phyloP scores from a whole-genome alignment of 78 protist genomes.

The Ministeria vibrans region DNA sequence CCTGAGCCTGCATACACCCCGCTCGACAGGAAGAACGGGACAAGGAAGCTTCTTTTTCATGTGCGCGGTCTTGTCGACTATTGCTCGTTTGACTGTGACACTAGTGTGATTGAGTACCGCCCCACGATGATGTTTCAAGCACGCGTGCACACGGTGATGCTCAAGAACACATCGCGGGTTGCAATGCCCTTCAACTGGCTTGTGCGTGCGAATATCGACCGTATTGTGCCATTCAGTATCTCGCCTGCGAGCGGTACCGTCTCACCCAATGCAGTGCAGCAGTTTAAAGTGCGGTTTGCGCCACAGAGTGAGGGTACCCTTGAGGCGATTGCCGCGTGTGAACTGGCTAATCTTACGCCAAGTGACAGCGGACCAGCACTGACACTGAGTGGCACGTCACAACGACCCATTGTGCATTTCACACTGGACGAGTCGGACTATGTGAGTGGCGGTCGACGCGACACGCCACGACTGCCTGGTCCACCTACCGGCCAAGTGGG shows the following conservation, averaged over 20 bases:
- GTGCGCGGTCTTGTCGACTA: not conserved
- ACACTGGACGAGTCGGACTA: conserved; percentile 2
- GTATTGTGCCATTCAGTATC: not conserved
- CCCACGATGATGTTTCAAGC: not conserved
- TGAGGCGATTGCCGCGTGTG: not conserved
- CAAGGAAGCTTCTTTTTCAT: not conserved
- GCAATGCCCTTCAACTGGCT: not conserved
- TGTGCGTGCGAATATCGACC: not conserved
- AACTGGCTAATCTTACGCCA: not conserved
- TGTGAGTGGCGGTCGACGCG: not conserved
- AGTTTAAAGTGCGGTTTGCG: not conserved
- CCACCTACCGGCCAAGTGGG: not conserved
- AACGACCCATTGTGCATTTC: not conserved
- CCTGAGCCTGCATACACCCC: not conserved
- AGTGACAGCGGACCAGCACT: not conserved
- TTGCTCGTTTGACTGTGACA: not conserved
- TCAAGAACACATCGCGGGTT: not conserved
- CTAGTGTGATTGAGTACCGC: not conserved
- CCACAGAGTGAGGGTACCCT: not conserved
- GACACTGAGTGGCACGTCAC: not conserved
- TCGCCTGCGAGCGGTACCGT: not conserved
- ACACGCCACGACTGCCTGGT: not conserved
- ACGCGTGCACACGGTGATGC: not conserved
- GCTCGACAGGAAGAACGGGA: not conserved
- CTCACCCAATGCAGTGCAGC: not conserved